Conservation (phyloP, 2,329 filamentous ascomycete genomes). For the Magnaporthiopsis poae region DNA sequence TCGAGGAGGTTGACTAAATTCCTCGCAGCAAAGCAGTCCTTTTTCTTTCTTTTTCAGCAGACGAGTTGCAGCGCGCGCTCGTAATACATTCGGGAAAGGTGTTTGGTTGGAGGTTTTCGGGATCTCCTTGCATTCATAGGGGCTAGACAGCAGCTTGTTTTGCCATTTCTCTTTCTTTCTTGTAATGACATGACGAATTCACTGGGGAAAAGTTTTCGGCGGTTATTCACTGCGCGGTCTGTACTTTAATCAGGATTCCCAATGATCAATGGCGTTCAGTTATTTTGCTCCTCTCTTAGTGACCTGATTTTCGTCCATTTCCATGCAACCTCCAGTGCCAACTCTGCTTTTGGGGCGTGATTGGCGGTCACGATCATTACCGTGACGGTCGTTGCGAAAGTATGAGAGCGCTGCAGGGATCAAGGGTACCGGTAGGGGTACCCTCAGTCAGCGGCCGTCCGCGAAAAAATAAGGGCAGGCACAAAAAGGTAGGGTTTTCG, state of each 20-base stretch:
- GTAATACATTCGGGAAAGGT: neutral
- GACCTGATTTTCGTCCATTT: too few relatives aligned
- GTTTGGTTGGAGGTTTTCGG: constrained; percentile 2
- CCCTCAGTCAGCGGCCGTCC: too few relatives aligned
- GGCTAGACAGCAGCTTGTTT: constrained; percentile 2
- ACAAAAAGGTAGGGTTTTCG: too few relatives aligned
- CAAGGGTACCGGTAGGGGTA: too few relatives aligned
- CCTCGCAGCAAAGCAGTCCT: constrained; percentile 8
- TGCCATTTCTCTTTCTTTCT: constrained; percentile 4
- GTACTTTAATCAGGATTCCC: constrained; percentile 12
- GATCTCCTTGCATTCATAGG: constrained; percentile 2
- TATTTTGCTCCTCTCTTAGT: neutral
- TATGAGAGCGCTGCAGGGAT: too few relatives aligned
- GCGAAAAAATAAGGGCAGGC: too few relatives aligned
- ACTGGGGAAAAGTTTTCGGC: constrained; percentile 8
- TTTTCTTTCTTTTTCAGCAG: constrained; percentile 9
- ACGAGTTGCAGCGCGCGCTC: constrained; percentile 10
- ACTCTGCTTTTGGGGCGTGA: too few relatives aligned
- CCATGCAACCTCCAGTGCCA: too few relatives aligned
- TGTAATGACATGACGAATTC: constrained; percentile 9
- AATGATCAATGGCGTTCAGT: constrained; percentile 6
- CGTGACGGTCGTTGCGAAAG: too few relatives aligned
- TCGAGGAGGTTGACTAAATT: constrained; percentile 32
- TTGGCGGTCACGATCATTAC: too few relatives aligned
- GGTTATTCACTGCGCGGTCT: constrained; percentile 8